Conservation (phyloP, 2,329 filamentous ascomycete genomes). For the Penicillium sp. region DNA sequence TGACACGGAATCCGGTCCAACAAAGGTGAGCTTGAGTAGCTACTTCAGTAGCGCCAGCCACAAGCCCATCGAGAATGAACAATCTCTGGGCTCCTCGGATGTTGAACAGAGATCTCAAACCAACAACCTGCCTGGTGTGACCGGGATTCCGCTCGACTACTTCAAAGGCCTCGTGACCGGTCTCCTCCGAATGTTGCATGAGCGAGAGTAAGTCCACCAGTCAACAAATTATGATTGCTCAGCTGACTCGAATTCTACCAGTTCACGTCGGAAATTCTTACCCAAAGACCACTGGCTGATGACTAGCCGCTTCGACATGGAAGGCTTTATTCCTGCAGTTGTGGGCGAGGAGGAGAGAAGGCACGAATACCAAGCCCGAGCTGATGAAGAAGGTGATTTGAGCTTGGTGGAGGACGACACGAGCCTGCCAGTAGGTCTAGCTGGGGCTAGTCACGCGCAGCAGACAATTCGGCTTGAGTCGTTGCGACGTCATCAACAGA, state of each 20-base stretch:
- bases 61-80: background rate
- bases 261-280: slow-evolving; percentile 75
- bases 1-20: slow-evolving; percentile 36
- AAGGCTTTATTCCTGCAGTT: slow-evolving; percentile 76
- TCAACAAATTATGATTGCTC: background rate
- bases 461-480: slow-evolving; percentile 58
- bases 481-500: slow-evolving; percentile 58
- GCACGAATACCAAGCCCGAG: slow-evolving; percentile 60
- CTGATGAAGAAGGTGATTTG: slow-evolving; percentile 52
- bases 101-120: slow-evolving; percentile 36
- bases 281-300: slow-evolving; percentile 88
- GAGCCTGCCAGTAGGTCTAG: slow-evolving; percentile 34
- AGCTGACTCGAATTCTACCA: slow-evolving; percentile 13
- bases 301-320: slow-evolving; percentile 81
- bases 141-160: slow-evolving; percentile 69
- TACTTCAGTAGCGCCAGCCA: slow-evolving; percentile 38
- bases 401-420: slow-evolving; percentile 37
- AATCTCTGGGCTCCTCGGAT: slow-evolving; percentile 23
- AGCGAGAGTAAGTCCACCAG: slow-evolving; percentile 58
- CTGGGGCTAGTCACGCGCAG: slow-evolving; percentile 56
- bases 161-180: slow-evolving; percentile 74
- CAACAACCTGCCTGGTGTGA: slow-evolving; percentile 54
- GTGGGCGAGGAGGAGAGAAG: slow-evolving; percentile 78
- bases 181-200: slow-evolving; percentile 80
- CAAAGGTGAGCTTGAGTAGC: slow-evolving; percentile 39